Conservation (phyloP, 2,329 filamentous ascomycete species). For the Scytalidium sp. region DNA sequence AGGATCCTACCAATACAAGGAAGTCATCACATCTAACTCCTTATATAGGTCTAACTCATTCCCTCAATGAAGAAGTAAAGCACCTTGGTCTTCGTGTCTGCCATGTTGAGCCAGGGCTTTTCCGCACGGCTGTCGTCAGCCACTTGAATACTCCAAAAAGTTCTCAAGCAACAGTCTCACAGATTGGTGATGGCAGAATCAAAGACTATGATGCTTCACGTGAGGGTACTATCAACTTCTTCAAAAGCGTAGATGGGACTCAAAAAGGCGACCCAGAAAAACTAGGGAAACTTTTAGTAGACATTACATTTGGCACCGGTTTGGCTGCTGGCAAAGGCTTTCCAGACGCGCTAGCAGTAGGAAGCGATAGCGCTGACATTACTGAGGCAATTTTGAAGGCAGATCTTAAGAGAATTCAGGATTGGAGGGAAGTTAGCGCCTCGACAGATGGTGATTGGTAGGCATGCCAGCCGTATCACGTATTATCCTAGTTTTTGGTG, state of each 20-base stretch:
- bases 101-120: neutral
- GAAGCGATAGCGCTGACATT: neutral
- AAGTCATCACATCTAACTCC: too few relatives aligned
- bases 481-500: too few relatives aligned
- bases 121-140: neutral
- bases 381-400: neutral
- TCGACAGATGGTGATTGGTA: neutral
- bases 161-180: neutral
- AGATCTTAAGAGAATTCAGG: neutral
- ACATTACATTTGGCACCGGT: neutral
- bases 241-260: neutral
- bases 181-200: neutral
- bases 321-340: neutral
- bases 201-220: neutral
- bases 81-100: constrained; percentile 5
- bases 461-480: too few relatives aligned
- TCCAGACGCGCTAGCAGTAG: neutral
- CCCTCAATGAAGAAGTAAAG: constrained; percentile 27
- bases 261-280: constrained; percentile 1
- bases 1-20: too few relatives aligned
- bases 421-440: neutral
- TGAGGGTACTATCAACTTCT: neutral
- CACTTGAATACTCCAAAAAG: neutral
- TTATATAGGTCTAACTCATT: constrained; percentile 26
- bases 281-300: neutral